These are phyloP conservation scores for Coniferiporia sulphurascens DNA, from an alignment of 1,284 basidiomycete species.

Conservation along the genomic window DNA sequence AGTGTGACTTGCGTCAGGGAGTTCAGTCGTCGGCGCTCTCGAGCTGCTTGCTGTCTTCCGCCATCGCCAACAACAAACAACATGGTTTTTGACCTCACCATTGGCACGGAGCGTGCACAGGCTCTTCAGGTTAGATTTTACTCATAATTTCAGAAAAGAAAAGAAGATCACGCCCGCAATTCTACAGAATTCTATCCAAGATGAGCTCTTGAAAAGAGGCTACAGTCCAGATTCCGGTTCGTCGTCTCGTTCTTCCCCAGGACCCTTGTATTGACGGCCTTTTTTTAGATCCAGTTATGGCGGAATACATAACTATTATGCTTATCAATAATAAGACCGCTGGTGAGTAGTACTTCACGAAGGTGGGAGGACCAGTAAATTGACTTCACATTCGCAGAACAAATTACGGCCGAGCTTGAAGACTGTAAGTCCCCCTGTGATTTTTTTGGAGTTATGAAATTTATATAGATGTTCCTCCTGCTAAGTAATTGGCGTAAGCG, in stretches of 20 bases:
- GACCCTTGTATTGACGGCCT: neutral
- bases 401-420: constrained; percentile 77
- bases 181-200: constrained; percentile 69
- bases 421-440: constrained; percentile 55
- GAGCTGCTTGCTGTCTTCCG: neutral
- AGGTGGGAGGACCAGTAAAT: neutral
- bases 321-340: constrained; percentile 85
- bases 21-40: neutral
- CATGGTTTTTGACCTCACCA: constrained; percentile 73
- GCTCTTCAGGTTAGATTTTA: constrained; percentile 54
- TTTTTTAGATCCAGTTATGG: constrained; percentile 74
- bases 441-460: constrained; percentile 6
- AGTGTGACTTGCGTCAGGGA: neutral
- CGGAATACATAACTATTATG: constrained; percentile 90
- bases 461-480: constrained; percentile 20
- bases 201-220: constrained; percentile 72
- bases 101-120: constrained; percentile 72
- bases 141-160: constrained; percentile 7
- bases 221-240: constrained; percentile 74
- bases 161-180: constrained; percentile 10
- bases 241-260: constrained; percentile 25
- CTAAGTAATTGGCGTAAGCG: constrained; percentile 62
- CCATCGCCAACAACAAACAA: constrained; percentile 19
- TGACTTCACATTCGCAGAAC: constrained; percentile 41
- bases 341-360: constrained; percentile 38